Evolutionary conservation across 108 stramenopile genomes (phyloP).

Genomic region (Chaetoceros tenuissimus): DNA sequence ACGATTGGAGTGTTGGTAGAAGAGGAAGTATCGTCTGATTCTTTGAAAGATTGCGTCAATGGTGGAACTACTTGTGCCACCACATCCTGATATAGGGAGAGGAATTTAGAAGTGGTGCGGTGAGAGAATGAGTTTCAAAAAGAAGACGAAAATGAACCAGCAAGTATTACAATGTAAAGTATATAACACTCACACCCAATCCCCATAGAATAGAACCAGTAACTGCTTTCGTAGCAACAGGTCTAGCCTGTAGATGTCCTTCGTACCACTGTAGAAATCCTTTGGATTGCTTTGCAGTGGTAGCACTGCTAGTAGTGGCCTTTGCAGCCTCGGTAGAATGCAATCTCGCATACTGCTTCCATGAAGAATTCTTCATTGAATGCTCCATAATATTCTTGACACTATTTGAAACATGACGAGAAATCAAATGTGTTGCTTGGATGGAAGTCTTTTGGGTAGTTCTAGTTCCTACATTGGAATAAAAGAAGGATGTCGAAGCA

Average conservation of each 20-base stretch:
- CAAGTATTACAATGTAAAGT: no score
- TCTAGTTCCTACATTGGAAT: neutral
- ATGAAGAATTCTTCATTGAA: no score
- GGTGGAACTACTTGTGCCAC: constrained; percentile 64
- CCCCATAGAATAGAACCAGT: constrained; percentile 65
- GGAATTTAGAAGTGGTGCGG: no score
- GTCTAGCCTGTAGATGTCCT: constrained; percentile 36
- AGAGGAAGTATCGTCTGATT: neutral
- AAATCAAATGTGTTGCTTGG: no score
- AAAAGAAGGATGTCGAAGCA: neutral
- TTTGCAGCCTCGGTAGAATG: neutral
- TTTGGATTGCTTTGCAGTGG: neutral
- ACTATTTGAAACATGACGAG: no score
- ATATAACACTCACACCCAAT: no score
- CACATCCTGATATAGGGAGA: no score
- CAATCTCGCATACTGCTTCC: no score
- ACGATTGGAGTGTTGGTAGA: constrained; percentile 19
- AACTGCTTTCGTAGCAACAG: constrained; percentile 57
- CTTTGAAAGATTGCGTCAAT: constrained; percentile 3
- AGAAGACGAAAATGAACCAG: no score
- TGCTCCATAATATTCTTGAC: no score
- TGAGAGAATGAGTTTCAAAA: no score
- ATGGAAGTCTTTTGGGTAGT: neutral
- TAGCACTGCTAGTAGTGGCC: neutral
- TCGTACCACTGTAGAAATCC: constrained; percentile 68